phyloP scores from a whole-genome alignment of 2,329 filamentous ascomycete genomes.

The Diaporthe batatas region DNA sequence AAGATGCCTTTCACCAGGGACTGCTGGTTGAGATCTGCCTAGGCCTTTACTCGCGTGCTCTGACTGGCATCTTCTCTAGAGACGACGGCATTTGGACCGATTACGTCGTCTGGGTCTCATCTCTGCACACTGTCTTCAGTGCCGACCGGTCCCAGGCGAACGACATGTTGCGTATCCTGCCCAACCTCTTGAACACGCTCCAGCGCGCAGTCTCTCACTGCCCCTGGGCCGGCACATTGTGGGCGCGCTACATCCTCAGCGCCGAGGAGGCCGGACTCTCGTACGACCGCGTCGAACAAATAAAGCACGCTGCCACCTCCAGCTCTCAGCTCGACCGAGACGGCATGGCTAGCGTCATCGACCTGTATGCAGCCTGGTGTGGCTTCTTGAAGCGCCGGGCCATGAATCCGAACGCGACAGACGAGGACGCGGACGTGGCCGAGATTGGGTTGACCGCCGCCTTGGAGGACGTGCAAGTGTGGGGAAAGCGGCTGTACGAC shows the following conservation, averaged over 20 bases:
- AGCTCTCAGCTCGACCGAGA: conserved; percentile 86
- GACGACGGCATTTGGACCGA: conserved; percentile 87
- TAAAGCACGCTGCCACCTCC: conserved; percentile 93
- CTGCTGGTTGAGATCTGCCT: conserved; percentile 66
- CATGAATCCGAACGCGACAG: conserved; percentile 78
- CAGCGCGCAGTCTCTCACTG: conserved; percentile 90
- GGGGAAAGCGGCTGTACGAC: conserved; percentile 81
- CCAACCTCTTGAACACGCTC: conserved; percentile 75
- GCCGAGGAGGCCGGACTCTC: conserved; percentile 83
- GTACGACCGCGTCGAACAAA: conserved; percentile 85
- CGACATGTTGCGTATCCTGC: conserved; percentile 55
- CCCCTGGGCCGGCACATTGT: conserved; percentile 91
- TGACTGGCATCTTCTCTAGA: conserved; percentile 76
- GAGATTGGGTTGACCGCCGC: conserved; percentile 90
- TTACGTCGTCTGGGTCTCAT: conserved; percentile 80
- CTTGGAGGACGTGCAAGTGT: conserved; percentile 86
- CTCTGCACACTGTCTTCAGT: conserved; percentile 54
- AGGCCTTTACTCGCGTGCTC: conserved; percentile 83
- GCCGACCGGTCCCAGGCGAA: conserved; percentile 55
- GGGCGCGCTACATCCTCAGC: conserved; percentile 89
- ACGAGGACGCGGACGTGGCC: conserved; percentile 89
- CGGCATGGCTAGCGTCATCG: conserved; percentile 88
- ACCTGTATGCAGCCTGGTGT: conserved; percentile 95
- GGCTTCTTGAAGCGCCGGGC: conserved; percentile 90
- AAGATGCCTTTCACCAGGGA: conserved; percentile 62